phyloP scores from a whole-genome alignment of 768 basidiomycete species.

The Hemileccinum rubropunctum region DNA sequence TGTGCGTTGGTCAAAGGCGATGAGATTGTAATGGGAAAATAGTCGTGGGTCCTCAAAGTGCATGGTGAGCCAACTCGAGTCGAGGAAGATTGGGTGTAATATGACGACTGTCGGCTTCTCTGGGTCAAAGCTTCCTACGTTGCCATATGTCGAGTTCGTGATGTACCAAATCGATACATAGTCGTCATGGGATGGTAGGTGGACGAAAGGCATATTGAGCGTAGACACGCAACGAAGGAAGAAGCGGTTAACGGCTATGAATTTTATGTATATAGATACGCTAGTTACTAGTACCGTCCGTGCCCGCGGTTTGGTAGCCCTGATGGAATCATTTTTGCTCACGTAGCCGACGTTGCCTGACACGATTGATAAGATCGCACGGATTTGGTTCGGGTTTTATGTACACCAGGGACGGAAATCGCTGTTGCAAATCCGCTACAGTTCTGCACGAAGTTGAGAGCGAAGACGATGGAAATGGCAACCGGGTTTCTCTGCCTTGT shows the following conservation, averaged over 20 bases:
- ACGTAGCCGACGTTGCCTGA: constrained; percentile 24
- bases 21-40: constrained; percentile 56
- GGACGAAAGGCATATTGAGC: constrained; percentile 62
- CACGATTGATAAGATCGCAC: constrained; percentile 14
- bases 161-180: constrained; percentile 70
- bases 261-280: constrained; percentile 16
- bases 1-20: constrained; percentile 72
- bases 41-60: constrained; percentile 70
- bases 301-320: constrained; percentile 12
- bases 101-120: constrained; percentile 65
- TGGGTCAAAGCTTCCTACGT: constrained; percentile 65
- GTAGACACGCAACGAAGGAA: constrained; percentile 34
- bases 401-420: background rate
- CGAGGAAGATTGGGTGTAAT: constrained; percentile 65
- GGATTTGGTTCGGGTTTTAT: background rate
- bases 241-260: constrained; percentile 3
- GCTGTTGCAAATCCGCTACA: background rate
- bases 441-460: background rate
- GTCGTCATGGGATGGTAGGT: constrained; percentile 60
- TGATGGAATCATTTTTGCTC: constrained; percentile 19
- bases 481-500: background rate
- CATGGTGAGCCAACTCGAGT: constrained; percentile 63
- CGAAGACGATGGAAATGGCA: background rate
- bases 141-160: constrained; percentile 57
- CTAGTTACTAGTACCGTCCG: background rate